Conservation (phyloP, 148 eudicot genomes). For the Rheum nobile region DNA sequence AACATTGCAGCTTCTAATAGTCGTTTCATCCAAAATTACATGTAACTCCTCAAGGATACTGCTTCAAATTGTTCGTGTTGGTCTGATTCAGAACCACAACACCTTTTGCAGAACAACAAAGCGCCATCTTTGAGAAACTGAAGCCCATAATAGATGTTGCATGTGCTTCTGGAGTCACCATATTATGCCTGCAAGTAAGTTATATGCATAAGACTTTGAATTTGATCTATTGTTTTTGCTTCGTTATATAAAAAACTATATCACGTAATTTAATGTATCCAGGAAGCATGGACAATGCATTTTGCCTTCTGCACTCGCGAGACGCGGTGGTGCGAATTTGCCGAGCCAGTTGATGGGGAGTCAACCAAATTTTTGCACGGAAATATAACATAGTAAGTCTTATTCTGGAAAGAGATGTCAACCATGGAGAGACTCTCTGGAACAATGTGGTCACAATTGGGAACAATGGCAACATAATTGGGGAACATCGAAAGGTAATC, state of each 20-base stretch:
- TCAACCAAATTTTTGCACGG: slow-evolving; percentile 75
- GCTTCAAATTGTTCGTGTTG: slow-evolving; percentile 69
- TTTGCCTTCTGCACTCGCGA: slow-evolving; percentile 97
- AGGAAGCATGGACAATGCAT: slow-evolving; percentile 99
- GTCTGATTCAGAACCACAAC: slow-evolving; percentile 82
- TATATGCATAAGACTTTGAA: not conserved
- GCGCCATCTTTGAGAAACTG: too few species aligned
- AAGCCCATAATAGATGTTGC: too few species aligned
- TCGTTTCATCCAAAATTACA: too few species aligned
- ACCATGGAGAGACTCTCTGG: slow-evolving; percentile 90
- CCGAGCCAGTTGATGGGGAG: slow-evolving; percentile 85
- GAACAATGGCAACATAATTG: slow-evolving; percentile 84
- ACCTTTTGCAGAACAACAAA: too few species aligned
- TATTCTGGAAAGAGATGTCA: slow-evolving; percentile 81
- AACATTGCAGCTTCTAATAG: too few species aligned
- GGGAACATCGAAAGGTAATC: slow-evolving; percentile 79
- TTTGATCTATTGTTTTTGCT: not conserved
- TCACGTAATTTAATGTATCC: slow-evolving; percentile 6
- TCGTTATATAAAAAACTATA: not conserved
- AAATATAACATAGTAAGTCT: slow-evolving; percentile 77
- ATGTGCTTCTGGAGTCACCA: slow-evolving; percentile 80
- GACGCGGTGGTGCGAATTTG: slow-evolving; percentile 93
- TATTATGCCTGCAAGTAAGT: slow-evolving; percentile 79
- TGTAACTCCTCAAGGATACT: slow-evolving; percentile 34
- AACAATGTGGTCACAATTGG: slow-evolving; percentile 89